phyloP scores from a whole-genome alignment of 345 rosid species.

The Trapa incisa region DNA sequence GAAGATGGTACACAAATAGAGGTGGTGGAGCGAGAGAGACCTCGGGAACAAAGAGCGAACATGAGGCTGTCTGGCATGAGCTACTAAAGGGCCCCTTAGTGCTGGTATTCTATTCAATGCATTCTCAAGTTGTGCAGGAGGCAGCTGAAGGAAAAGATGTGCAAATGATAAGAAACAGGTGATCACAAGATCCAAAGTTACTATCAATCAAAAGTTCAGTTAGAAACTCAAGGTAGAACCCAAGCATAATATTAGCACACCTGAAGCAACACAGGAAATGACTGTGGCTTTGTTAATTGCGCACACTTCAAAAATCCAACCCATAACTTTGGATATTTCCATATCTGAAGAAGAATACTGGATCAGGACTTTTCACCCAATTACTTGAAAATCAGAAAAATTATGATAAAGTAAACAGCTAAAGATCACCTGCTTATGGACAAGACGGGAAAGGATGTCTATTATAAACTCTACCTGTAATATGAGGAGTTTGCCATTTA shows the following conservation, averaged over 20 bases:
- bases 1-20: neutral
- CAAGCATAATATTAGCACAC: constrained; percentile 16
- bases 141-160: constrained; percentile 41
- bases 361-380: constrained; percentile 4
- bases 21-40: constrained; percentile 15
- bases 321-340: constrained; percentile 97
- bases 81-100: constrained; percentile 67
- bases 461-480: constrained; percentile 77
- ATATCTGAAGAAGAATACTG: constrained; percentile 48
- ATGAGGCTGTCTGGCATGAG: constrained; percentile 73
- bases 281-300: constrained; percentile 71
- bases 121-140: constrained; percentile 88
- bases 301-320: constrained; percentile 97
- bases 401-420: neutral
- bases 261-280: constrained; percentile 86
- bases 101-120: constrained; percentile 60
- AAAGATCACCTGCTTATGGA: constrained; percentile 72
- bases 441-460: constrained; percentile 93
- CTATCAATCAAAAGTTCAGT: neutral
- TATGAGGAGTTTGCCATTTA: neutral
- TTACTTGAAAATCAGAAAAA: constrained; percentile 1
- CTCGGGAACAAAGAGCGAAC: constrained; percentile 76
- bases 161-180: too few species aligned
- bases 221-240: neutral
- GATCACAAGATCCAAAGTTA: neutral